Percentiles rank a stretch among this genome's conserved stretches.
These are phyloP conservation scores for Cyanodermella asteris DNA, from an alignment of 2,329 filamentous ascomycete genomes.

Conservation along the genomic window DNA sequence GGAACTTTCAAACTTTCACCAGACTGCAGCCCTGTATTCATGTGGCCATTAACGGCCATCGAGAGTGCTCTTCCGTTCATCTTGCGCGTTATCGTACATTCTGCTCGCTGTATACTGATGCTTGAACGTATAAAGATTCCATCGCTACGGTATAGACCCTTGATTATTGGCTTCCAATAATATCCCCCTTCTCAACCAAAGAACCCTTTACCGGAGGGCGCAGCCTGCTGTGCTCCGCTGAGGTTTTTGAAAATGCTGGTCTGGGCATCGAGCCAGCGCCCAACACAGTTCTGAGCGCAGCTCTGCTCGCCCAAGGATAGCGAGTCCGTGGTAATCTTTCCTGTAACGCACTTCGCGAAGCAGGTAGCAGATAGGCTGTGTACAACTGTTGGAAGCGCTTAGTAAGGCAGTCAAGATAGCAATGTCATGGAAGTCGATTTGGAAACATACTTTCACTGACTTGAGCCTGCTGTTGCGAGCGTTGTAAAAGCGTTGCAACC, in stretches of 20 bases:
- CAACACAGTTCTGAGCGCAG: constrained; percentile 82
- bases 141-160: background rate
- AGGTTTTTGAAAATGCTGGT: constrained; percentile 67
- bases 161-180: background rate
- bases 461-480: too few species aligned
- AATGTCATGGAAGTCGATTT: too few species aligned
- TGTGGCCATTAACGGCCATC: too few species aligned
- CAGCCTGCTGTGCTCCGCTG: constrained; percentile 38
- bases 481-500: too few species aligned
- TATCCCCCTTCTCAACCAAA: constrained; percentile 1
- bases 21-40: too few species aligned
- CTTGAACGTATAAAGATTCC: background rate
- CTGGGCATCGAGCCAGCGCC: constrained; percentile 81
- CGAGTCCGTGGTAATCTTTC: constrained; percentile 45
- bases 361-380: constrained; percentile 54
- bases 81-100: too few species aligned
- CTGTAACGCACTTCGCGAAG: constrained; percentile 83
- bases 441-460: too few species aligned
- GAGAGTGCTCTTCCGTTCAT: too few species aligned
- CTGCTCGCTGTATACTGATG: constrained; percentile 4
- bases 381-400: constrained; percentile 25
- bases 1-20: background rate
- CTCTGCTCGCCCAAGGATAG: constrained; percentile 59
- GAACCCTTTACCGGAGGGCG: constrained; percentile 2
- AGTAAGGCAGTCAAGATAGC: too few species aligned